These are phyloP conservation scores for Exophiala phaeomuriformis DNA, from an alignment of 2,329 filamentous ascomycete species.

Conservation along the genomic window DNA sequence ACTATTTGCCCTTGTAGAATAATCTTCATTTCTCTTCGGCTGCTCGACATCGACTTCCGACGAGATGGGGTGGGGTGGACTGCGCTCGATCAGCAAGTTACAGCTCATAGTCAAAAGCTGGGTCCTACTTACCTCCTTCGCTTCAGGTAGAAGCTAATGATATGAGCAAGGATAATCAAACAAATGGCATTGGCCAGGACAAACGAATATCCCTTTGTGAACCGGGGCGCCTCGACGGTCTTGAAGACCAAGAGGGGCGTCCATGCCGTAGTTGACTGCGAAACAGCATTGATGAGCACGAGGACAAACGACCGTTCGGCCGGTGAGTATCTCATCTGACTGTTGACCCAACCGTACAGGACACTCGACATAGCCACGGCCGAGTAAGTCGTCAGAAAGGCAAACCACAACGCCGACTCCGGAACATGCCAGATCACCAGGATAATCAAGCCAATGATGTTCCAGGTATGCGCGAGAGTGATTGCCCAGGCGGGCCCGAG, in stretches of 20 bases:
- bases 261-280: slow-evolving; percentile 52
- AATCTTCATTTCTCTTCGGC: too few species aligned
- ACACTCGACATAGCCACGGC: slow-evolving; percentile 13
- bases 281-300: slow-evolving; percentile 47
- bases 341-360: slow-evolving; percentile 39
- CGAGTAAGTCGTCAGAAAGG: slow-evolving; percentile 11
- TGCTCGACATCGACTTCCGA: too few species aligned
- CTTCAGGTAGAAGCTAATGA: not conserved
- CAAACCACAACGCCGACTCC: slow-evolving; percentile 20
- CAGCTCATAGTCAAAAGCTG: too few species aligned
- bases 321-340: slow-evolving; percentile 40
- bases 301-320: slow-evolving; percentile 46
- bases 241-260: slow-evolving; percentile 48
- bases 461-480: slow-evolving; percentile 43
- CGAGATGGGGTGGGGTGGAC: too few species aligned
- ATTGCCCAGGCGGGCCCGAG: slow-evolving; percentile 20
- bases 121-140: not conserved
- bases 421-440: slow-evolving; percentile 30
- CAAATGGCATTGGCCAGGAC: slow-evolving; percentile 35
- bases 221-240: slow-evolving; percentile 40
- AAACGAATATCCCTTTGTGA: slow-evolving; percentile 40
- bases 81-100: too few species aligned
- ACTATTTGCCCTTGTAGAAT: too few species aligned
- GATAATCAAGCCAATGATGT: slow-evolving; percentile 29
- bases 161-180: slow-evolving; percentile 28